Conservation (phyloP, 768 basidiomycete genomes). For the Chiua virens region DNA sequence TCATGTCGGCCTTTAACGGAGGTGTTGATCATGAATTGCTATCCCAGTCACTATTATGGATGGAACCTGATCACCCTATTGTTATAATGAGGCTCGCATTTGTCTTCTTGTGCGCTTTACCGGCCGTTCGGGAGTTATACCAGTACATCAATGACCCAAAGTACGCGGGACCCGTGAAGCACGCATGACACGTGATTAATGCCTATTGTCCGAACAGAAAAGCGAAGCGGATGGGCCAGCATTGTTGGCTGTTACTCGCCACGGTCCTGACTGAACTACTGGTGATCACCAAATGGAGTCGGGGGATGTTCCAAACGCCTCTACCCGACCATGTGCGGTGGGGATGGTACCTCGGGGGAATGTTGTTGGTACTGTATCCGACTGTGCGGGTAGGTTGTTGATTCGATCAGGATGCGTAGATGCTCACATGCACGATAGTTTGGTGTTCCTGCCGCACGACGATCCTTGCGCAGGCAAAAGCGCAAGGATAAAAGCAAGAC, state of each 20-base stretch:
- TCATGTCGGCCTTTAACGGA: constrained; percentile 18
- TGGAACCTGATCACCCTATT: constrained; percentile 89
- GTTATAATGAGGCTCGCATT: constrained; percentile 69
- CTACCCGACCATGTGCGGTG: constrained; percentile 61
- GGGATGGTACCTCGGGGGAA: constrained; percentile 63
- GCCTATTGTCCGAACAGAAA: constrained; percentile 44
- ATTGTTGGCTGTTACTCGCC: constrained; percentile 83
- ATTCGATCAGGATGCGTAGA: neutral
- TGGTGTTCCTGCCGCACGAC: constrained; percentile 58
- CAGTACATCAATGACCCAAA: constrained; percentile 82
- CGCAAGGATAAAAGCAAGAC: constrained; percentile 35
- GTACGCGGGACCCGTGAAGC: constrained; percentile 39
- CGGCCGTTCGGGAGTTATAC: constrained; percentile 80
- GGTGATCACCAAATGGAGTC: constrained; percentile 80
- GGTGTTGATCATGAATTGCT: constrained; percentile 37
- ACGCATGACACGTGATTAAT: neutral
- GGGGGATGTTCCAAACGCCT: constrained; percentile 65
- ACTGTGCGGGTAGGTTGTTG: constrained; percentile 52
- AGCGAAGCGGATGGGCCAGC: constrained; percentile 87
- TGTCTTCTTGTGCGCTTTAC: constrained; percentile 84
- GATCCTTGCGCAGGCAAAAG: constrained; percentile 43
- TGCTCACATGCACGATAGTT: constrained; percentile 45
- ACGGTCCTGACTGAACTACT: constrained; percentile 83
- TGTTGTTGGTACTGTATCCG: constrained; percentile 70
- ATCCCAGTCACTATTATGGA: constrained; percentile 58